Conservation (phyloP, 1,284 basidiomycete genomes). For the Anthracocystis panici-leucophaei region DNA sequence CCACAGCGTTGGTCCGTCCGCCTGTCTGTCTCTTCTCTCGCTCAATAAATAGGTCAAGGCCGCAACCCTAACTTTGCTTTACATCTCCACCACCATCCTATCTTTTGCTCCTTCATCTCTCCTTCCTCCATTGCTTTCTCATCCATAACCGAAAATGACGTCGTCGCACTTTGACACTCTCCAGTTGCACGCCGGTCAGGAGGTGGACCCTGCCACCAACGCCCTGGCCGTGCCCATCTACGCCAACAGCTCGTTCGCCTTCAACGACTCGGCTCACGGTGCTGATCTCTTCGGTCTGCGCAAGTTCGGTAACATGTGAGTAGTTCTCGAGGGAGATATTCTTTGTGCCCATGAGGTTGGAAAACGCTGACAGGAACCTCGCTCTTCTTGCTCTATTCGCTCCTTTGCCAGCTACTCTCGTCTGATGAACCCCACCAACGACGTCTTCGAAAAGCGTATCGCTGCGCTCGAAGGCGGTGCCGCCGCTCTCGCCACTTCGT, state of each 20-base stretch:
- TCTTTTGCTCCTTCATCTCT: not conserved
- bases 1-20: slow-evolving; percentile 8
- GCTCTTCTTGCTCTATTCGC: not conserved
- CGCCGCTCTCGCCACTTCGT: slow-evolving; percentile 82
- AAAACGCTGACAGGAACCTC: not conserved
- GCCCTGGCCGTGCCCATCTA: slow-evolving; percentile 86
- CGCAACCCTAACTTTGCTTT: not conserved
- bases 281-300: slow-evolving; percentile 82
- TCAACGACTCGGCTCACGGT: slow-evolving; percentile 74
- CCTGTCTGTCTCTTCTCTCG: slow-evolving; percentile 5
- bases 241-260: slow-evolving; percentile 67
- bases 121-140: slow-evolving; percentile 1
- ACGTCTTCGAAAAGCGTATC: slow-evolving; percentile 86
- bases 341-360: not conserved
- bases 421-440: slow-evolving; percentile 85
- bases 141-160: slow-evolving; percentile 11
- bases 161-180: slow-evolving; percentile 67
- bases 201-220: slow-evolving; percentile 78
- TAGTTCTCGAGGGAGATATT: not conserved
- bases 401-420: slow-evolving; percentile 68
- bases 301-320: slow-evolving; percentile 75
- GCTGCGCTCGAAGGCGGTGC: slow-evolving; percentile 85
- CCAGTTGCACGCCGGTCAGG: slow-evolving; percentile 82
- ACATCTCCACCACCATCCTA: slow-evolving; percentile 4
- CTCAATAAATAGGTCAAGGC: slow-evolving; percentile 15